Evolutionary conservation across 1,284 basidiomycete genomes (phyloP), one percentile per base, ranked within the genome.

Genomic region (Leccinum subrobustum): DNA sequence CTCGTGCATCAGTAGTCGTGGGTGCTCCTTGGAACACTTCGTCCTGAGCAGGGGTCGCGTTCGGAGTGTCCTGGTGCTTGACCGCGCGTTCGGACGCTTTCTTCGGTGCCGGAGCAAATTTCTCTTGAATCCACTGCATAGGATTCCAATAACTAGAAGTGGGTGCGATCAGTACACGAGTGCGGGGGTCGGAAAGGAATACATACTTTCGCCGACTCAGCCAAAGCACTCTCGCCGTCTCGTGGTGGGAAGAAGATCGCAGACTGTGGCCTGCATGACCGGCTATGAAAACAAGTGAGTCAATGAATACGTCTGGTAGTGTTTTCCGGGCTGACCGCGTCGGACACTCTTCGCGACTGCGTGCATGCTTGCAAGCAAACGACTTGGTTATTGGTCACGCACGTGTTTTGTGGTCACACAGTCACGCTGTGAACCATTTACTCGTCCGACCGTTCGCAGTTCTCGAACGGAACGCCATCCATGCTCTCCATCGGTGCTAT

Each of bases 91-190:
- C 70, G 8, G 72, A 63, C 11, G 42, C 56, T 62, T 88, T 75
- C 57, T 69, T 74, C 27, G 72, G 64, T 14, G 66, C 65, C 1
- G 86, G 83, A 2, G 75, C 75, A 6, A 92, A 74, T 56, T 82
- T 83, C 56, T 87, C 81, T 62, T 80, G 80, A 7, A 92, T 68
- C 89, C 89, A 91, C 9, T 79, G 75, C 53, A 91, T 67, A 9
- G 88, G 87, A 63, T 80, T 83, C 68, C 80, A 75, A 53, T 75
- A 76, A 59, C 78, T 80, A 18, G 75, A 29, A 18, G 29, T 9
- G 12, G 47, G 48, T 8, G 48, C 6, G 12, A 50, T 65, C 59
- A 61, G 62, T 6, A 42, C 4, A 59, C 44, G 53, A 33, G 39
- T 4, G 33, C 18, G 52, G 27, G 25, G 20, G 51, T 58, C 18